These are phyloP conservation scores for Daldinia concentrica DNA, from an alignment of 495 filamentous ascomycete genomes.

Conservation along the genomic window DNA sequence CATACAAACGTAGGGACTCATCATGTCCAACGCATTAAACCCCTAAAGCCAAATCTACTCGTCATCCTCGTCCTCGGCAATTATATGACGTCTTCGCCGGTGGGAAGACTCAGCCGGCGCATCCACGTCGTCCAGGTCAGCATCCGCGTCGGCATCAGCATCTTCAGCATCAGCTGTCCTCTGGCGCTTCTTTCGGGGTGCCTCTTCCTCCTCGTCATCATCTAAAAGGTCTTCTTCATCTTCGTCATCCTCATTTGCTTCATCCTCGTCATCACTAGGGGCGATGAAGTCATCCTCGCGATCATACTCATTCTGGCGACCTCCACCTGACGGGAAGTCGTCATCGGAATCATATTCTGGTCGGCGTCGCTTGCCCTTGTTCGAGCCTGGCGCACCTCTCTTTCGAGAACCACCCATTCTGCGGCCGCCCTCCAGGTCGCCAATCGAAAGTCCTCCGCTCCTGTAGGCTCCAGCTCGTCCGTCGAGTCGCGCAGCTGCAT, in stretches of 20 bases:
- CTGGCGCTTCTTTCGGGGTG: conserved; percentile 59
- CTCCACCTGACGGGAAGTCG: conserved; percentile 68
- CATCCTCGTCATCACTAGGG: conserved; percentile 76
- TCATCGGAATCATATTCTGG: conserved; percentile 71
- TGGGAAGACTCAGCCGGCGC: conserved; percentile 46
- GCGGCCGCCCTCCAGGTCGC: conserved; percentile 73
- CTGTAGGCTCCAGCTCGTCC: conserved; percentile 61
- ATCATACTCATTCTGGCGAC: conserved; percentile 83
- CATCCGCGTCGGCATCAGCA: conserved; percentile 53
- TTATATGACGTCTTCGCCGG: conserved; percentile 53
- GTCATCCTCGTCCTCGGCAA: conserved; percentile 62
- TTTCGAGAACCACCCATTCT: conserved; percentile 51
- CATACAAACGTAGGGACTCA: conserved; percentile 15
- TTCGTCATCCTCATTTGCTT: conserved; percentile 65
- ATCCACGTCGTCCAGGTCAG: conserved; percentile 57
- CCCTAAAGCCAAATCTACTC: conserved; percentile 27
- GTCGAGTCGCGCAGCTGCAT: conserved; percentile 69
- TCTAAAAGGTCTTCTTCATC: conserved; percentile 64
- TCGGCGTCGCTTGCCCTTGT: conserved; percentile 55
- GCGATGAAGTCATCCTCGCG: conserved; percentile 82
- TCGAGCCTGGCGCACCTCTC: conserved; percentile 53
- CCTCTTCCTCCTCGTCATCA: conserved; percentile 59
- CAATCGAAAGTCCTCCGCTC: conserved; percentile 72
- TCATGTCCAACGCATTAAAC: not conserved
- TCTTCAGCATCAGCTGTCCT: conserved; percentile 59